Base-by-base conservation (phyloP, 2,329 filamentous ascomycete genomes). In the Venturiaceae sp. region DNA sequence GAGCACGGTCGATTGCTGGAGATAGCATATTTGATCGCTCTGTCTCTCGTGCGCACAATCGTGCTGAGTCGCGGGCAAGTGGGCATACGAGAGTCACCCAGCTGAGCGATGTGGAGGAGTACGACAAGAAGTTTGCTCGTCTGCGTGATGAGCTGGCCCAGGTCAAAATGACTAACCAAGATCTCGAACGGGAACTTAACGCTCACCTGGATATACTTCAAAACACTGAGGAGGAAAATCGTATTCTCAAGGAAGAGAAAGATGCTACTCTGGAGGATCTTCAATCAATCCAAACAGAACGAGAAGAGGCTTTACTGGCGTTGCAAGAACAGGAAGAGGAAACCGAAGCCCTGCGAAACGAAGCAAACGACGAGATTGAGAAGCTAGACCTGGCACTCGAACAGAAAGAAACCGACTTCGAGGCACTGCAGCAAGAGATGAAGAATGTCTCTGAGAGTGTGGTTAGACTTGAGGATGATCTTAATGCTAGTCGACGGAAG, bases 1-100 rank as follows among this genome's bases (percentile, higher is more conserved):
- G 71, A 57, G 81, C 64, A 67, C 74, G 79, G 59, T 85, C 82
- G 3, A 72, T 82, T 57, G 78, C 90, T 1, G 85, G 92, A 5
- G 94, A 97, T 68, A 96, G 91, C 69, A 87, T 97, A 46, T 82
- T 97, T 33, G 94, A 97, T 61, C 84, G 94, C n/a, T 96, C 92
- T 0, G 90, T 92, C 13, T 96, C 92, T 3, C 85, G 92, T 44
- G 86, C 90, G 9, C 82, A 88, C 61, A 83, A 85, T 60, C 81
- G 92, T 58, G 84, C 90, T 0, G 82, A 82, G 21, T 96, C 91
- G 3, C 80, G 90, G 30, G 82, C 81, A 7, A 95, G 90, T 68
- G 85, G 82, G 59, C 79, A 78, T 56, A 87, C 86, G 1, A 79
- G 84, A 23, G 77, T 80, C n/a, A 87, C 87, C 0, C 75, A 75